Evolutionary conservation across 1,284 basidiomycete genomes (phyloP), one percentile per base, ranked within the genome.

Genomic region (Puccinia triticina): DNA sequence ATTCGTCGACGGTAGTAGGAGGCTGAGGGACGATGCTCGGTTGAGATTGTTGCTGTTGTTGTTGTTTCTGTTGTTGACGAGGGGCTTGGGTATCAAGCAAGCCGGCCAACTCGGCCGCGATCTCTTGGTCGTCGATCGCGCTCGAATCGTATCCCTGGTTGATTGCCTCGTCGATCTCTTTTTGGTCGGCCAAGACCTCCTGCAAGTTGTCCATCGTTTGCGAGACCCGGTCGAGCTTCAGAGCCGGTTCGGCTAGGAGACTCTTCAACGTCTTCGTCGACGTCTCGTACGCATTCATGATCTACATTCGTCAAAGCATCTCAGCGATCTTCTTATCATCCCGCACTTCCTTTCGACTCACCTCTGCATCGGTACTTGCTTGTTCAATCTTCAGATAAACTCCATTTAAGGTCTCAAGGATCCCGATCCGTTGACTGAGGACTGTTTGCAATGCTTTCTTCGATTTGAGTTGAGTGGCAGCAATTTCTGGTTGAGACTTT

Each of bases 321-420:
- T 73, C n/a, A 53, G 53, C 26, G 23, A 37, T 34, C 73, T 23
- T 40, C 34, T 29, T 2, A 12, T 59, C 26, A 3, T 23, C 7
- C 32, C 23, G n/a, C 2, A 29, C 11, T 67, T 32, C 29, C 5
- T 23, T 34, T 53, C 11, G 18, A 73, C 78, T 29, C 12, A 73
- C 78, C 59, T 82, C 80, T 1, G 69, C 59, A 69, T 82, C 80
- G 40, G 80, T 74, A 50, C 80, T 82, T 14, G 80, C 71, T 82
- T 82, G 72, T 29, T 82, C 80, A 12, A 82, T 82, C 46, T 75
- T 82, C 43, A 82, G 34, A 29, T 75, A 75, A 14, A 82, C 80
- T 37, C 26, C 57, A 12, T 74, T 61, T 29, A 82, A 26, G 32
- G 72, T 82, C 55, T 82, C 80, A n/a, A 75, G 34, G 7, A 55